Evolutionary conservation across 139 green algal species (phyloP), one percentile per base, ranked within the genome.

Genomic region (Micromonas commoda): DNA sequence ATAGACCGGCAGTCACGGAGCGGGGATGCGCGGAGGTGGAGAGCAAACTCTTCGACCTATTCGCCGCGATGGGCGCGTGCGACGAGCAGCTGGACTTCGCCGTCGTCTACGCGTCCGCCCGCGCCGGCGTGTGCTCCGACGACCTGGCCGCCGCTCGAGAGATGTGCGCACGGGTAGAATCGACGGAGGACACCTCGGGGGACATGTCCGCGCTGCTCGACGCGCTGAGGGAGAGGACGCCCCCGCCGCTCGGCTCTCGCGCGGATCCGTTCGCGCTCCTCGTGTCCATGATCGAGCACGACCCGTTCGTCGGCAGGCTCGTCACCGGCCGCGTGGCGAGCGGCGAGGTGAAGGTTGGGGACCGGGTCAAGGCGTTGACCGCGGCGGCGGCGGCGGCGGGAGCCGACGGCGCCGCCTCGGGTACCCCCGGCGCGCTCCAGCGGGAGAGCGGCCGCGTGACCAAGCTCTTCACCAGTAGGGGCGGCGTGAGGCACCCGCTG

Each of bases 21-120:
- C 80, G 89, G 81, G 86, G 87, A 33, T 95, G 89, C 71, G 87
- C 71, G 31, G 78, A 83, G 1, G 88, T 91, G 60, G 89, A 91
- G 60, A 88, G 68, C 38, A 73, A 87, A 24, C 71, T 95, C 39
- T 94, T 97, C 72, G 92, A 97, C 80, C 81, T 96, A 71, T 93
- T 97, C 83, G 90, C 88, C 13, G 77, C 80, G 2, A 73, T 96
- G 74, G 92, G 91, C 0, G 92, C 92, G 38, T 82, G 74, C 1
- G 92, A 97, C 31, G 88, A 92, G 38, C 92, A 97, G 86, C 87
- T 97, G 23, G 92, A 96, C 84, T 96, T 96, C 82, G 87, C 88
- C 0, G 71, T 91, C 66, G 84, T 96, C 1, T 96, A 95, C 61
- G 89, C 91, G 1, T 92, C 86, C 20, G 87, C 88, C 2, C 85